Evolutionary conservation across 2,329 filamentous ascomycete species (phyloP), one percentile per base, ranked within the genome.

Genomic region (Curvularia lunata): DNA sequence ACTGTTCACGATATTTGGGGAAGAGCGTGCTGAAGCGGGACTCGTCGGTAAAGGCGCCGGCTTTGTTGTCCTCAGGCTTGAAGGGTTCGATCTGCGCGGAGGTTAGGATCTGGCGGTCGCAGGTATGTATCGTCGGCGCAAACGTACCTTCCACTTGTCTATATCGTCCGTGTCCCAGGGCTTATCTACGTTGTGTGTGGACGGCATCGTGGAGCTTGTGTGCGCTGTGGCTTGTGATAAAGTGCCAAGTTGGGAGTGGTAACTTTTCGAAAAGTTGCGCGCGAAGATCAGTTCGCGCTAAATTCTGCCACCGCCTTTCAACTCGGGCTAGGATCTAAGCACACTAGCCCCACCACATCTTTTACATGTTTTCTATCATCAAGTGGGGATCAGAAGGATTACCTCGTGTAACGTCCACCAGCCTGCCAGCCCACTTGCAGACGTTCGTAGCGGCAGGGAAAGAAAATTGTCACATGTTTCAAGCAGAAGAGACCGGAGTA

Each of bases 1-100:
- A 97, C 48, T 91, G 85, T 83, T 99, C 95, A 72, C 95, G 89
- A 79, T 99, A 99, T 79, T 97, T 97, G 63, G 95, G 95, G 75
- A 98, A 98, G 6, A 98, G 70, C 0, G 87, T 89, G 65, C 83
- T 84, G 76, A 99, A 99, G 5, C 91, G 92, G 1, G 92, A 97
- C 81, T 98, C 95, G 78, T 99, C 94, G 52, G 88, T 85, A 75
- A 99, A 96, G 19, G 90, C 89, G 64, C 95, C 95, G 54, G 86
- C 91, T 30, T 81, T 79, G 79, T 98, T 98, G 80, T 98, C 90
- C 65, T 91, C 87, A 48, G 91, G 86, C 41, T 87, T 94, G 80
- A 98, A 98, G 27, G 87, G 80, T 38, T 97, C 92, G 69, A 93
- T 81, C 87, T 89, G 71, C 23, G 48, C 48, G 21, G 16, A 48